Conservation (phyloP, 2,329 filamentous ascomycete genomes). For the Seiridium cupressi region DNA sequence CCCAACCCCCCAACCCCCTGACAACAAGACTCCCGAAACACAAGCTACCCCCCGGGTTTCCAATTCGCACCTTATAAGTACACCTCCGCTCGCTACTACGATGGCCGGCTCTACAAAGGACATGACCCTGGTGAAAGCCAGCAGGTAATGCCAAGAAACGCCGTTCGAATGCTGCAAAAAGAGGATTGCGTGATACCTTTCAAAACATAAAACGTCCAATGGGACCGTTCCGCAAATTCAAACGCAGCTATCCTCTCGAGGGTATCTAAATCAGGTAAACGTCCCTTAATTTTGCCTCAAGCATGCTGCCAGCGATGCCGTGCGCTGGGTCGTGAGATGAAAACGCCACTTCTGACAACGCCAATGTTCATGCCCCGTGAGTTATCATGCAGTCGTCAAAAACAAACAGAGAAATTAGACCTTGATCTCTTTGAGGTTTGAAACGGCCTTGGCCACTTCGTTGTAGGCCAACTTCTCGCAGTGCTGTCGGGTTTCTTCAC, state of each 20-base stretch:
- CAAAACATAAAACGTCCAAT: neutral
- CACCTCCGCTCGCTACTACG: neutral
- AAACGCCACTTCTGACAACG: constrained; percentile 10
- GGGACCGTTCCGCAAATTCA: constrained; percentile 10
- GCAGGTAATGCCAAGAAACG: neutral
- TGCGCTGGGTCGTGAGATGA: constrained; percentile 15
- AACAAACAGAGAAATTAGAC: constrained; percentile 15
- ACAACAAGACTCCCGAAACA: too few species aligned
- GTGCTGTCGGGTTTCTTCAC: constrained; percentile 62
- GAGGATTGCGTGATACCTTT: neutral
- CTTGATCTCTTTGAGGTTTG: constrained; percentile 38
- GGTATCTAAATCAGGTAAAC: constrained; percentile 21
- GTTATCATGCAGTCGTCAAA: constrained; percentile 11
- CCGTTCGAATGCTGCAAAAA: neutral
- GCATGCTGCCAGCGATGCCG: constrained; percentile 14
- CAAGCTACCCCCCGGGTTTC: too few species aligned
- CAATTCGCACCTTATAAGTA: neutral
- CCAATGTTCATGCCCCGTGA: constrained; percentile 9
- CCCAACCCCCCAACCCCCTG: too few species aligned
- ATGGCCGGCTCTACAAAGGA: neutral
- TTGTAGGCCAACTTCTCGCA: constrained; percentile 76
- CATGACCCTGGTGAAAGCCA: neutral
- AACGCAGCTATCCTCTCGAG: constrained; percentile 15
- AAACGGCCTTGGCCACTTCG: constrained; percentile 76
- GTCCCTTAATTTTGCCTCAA: constrained; percentile 16